Evolutionary conservation across 768 basidiomycete species (phyloP).

Genomic region (Boletus barrowsii): DNA sequence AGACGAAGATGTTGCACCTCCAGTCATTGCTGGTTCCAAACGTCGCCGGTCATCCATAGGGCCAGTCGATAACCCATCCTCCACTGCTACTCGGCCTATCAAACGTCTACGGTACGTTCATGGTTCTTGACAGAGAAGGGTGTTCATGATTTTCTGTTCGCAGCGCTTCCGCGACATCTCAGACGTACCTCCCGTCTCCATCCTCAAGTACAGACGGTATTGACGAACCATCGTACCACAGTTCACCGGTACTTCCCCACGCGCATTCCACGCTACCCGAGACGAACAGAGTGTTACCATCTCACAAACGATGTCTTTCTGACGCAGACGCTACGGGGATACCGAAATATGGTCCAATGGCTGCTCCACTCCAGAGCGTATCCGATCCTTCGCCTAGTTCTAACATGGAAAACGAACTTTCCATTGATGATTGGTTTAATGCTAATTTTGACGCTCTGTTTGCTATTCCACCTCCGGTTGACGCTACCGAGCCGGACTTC

Average conservation of each 20-base stretch:
- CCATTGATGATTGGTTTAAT: constrained; percentile 38
- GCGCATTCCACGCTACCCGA: background rate
- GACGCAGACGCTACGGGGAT: constrained; percentile 21
- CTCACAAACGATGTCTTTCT: constrained; percentile 38
- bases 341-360: constrained; percentile 25
- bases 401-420: constrained; percentile 14
- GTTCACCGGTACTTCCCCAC: background rate
- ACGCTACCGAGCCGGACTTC: constrained; percentile 24
- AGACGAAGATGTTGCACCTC: constrained; percentile 13
- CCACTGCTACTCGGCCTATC: background rate
- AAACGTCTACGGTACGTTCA: constrained; percentile 25
- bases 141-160: background rate
- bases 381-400: constrained; percentile 32
- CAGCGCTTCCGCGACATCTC: constrained; percentile 2
- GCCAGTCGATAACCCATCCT: background rate
- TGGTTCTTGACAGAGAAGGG: rapidly evolving
- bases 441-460: constrained; percentile 25
- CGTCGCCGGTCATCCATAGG: constrained; percentile 12
- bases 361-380: constrained; percentile 21
- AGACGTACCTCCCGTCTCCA: constrained; percentile 12
- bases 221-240: background rate
- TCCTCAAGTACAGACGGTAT: constrained; percentile 5
- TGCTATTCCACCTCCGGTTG: constrained; percentile 25
- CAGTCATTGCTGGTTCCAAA: constrained; percentile 20
- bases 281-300: background rate